Evolutionary conservation across 2,329 filamentous ascomycete genomes (phyloP), one percentile per base, ranked within the genome.

Genomic region (Claviceps quebecensis): DNA sequence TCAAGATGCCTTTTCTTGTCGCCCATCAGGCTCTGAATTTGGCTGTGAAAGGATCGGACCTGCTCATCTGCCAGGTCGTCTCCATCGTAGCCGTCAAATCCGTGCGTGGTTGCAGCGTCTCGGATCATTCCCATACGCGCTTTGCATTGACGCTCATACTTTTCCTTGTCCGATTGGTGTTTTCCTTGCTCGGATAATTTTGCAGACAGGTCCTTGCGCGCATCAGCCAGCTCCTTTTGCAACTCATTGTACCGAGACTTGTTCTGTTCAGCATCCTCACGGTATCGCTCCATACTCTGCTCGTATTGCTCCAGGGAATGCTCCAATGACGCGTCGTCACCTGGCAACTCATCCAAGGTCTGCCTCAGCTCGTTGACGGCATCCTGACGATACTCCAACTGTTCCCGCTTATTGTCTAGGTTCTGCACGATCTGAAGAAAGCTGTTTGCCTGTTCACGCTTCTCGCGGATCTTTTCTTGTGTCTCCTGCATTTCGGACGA

Each of bases 1-100:
- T 95, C 88, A 17, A 96, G 71, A 6, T 86, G 79, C 29, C 81
- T 78, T 58, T 84, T 87, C 66, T 94, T 91, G 51, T 96, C 89
- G 50, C 76, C 76, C 9, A 85, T 73, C 41, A 89, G 74, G 60
- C 83, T 90, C 45, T 83, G 77, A 47, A 97, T 79, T 56, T 82
- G 83, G 5, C 84, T 81, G 65, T 87, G 82, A 64, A 97, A 97
- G 2, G 83, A 76, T 40, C 77, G 73, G 39, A 95, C 82, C 51
- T 87, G 80, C 29, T 72, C 72, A 50, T 95, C 85, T 36, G 83
- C 81, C 45, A 95, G 69, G 13, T 89, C 81, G 22, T 83, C 81
- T 19, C 83, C 79, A 56, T 95, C 88, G 61, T 86, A 95, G 0
- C 90, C 90, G 37, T 87, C 83, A 55, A 98, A 86, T 53, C 80